Percentiles rank a stretch among this genome's conserved stretches.
These are phyloP conservation scores for Alternaria novae-zelandiae DNA, from an alignment of 2,329 filamentous ascomycete species.

Conservation along the genomic window DNA sequence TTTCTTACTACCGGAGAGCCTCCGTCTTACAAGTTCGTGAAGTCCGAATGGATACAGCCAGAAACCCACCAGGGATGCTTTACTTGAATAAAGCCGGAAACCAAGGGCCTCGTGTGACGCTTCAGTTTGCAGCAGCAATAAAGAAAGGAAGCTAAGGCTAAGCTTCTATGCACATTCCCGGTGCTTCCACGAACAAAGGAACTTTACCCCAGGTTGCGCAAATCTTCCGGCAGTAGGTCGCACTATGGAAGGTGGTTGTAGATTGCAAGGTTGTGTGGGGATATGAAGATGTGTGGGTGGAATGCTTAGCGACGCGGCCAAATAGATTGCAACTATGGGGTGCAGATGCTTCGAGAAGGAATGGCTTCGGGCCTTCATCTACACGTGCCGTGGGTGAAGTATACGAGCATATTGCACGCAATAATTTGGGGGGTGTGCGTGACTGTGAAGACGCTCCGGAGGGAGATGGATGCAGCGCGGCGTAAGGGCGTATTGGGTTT, in stretches of 20 bases:
- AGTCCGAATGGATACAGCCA: neutral
- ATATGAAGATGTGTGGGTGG: slow-evolving; percentile 30
- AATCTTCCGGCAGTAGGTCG: slow-evolving; percentile 39
- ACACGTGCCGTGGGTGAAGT: slow-evolving; percentile 2
- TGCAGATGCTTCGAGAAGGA: slow-evolving; percentile 41
- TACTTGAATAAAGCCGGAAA: slow-evolving; percentile 18
- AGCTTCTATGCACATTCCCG: slow-evolving; percentile 22
- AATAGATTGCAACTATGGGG: slow-evolving; percentile 45
- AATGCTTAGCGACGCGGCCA: slow-evolving; percentile 25
- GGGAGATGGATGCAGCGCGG: slow-evolving; percentile 17
- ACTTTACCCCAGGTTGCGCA: slow-evolving; percentile 40
- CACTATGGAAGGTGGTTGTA: slow-evolving; percentile 28
- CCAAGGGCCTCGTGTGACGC: slow-evolving; percentile 23
- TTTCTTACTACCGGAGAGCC: slow-evolving; percentile 11
- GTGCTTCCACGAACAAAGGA: slow-evolving; percentile 31
- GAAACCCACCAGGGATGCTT: slow-evolving; percentile 21
- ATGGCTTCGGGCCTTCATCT: slow-evolving; percentile 21
- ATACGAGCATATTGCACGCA: slow-evolving; percentile 28
- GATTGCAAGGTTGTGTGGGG: slow-evolving; percentile 41
- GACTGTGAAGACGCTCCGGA: slow-evolving; percentile 20
- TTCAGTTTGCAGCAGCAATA: slow-evolving; percentile 23
- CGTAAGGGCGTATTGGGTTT: slow-evolving; percentile 27
- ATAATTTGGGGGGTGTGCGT: slow-evolving; percentile 22
- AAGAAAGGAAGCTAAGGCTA: slow-evolving; percentile 24
- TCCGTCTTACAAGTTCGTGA: slow-evolving; percentile 1